A percentile compares a stretch with the other conserved stretches of the same genome.
Conservation (phyloP, 1,284 basidiomycete genomes). For the Exobasidium rhododendri region DNA sequence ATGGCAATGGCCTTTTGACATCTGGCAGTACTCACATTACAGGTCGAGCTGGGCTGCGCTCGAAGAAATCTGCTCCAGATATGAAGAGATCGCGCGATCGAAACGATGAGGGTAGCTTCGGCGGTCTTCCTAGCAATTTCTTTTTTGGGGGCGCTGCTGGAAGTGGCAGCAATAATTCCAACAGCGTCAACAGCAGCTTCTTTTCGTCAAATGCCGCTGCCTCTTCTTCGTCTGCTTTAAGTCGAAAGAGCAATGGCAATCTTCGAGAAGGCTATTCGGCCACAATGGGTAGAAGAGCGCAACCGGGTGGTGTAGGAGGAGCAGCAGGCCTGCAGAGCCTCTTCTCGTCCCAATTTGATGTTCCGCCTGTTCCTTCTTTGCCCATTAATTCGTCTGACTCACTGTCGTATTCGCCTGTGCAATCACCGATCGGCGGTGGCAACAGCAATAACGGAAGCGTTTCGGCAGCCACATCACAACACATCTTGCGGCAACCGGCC, state of each 20-base stretch:
- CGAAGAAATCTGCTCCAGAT: constrained; percentile 52
- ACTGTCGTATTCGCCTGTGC: constrained; percentile 5
- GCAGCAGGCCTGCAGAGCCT: constrained; percentile 38
- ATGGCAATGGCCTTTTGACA: constrained; percentile 24
- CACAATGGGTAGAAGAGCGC: constrained; percentile 54
- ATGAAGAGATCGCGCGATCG: constrained; percentile 35
- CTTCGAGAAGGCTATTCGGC: constrained; percentile 40
- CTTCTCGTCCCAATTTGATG: constrained; percentile 46
- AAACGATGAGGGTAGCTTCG: constrained; percentile 16
- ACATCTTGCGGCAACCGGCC: constrained; percentile 12
- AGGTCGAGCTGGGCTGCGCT: constrained; percentile 35
- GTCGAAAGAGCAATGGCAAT: constrained; percentile 37
- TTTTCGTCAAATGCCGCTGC: not conserved
- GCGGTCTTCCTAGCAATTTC: not conserved
- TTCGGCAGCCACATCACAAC: constrained; percentile 1
- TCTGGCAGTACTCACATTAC: constrained; percentile 35
- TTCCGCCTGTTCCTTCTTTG: constrained; percentile 36
- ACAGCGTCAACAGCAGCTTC: not conserved
- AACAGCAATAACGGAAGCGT: constrained; percentile 1
- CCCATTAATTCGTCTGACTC: constrained; percentile 16
- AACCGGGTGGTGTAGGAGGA: constrained; percentile 29
- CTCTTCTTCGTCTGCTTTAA: not conserved
- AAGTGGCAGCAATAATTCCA: not conserved
- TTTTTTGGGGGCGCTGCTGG: constrained; percentile 1
- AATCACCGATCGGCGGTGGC: constrained; percentile 23